Evolutionary conservation across 1,284 basidiomycete species (phyloP).

Genomic region (Mycena sp.): DNA sequence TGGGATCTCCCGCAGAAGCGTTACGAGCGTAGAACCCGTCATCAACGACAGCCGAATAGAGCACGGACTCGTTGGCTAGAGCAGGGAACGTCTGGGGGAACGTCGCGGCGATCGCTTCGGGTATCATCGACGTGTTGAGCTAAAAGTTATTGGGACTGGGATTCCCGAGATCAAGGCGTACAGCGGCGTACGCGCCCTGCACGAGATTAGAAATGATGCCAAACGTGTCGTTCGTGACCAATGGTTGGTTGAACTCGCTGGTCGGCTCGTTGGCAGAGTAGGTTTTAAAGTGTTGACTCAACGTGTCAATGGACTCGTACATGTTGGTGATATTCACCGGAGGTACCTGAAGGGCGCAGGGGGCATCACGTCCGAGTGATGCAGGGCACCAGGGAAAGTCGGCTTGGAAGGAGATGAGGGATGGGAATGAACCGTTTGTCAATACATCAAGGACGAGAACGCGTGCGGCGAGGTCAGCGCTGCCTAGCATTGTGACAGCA

Average conservation of each 20-base stretch:
- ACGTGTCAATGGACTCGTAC: background rate
- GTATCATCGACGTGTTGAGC: slow-evolving; percentile 33
- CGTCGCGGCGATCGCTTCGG: slow-evolving; percentile 24
- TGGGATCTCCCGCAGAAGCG: too few species aligned
- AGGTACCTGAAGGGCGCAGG: slow-evolving; percentile 33
- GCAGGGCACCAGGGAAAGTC: slow-evolving; percentile 39
- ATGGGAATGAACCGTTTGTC: slow-evolving; percentile 24
- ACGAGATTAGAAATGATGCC: slow-evolving; percentile 37
- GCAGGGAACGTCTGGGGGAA: slow-evolving; percentile 27
- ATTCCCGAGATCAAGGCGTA: slow-evolving; percentile 43
- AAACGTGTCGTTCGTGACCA: background rate
- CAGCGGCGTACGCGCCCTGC: slow-evolving; percentile 38
- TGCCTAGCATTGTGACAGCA: background rate
- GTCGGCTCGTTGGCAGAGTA: too few species aligned
- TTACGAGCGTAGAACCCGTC: background rate
- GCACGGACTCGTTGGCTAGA: background rate
- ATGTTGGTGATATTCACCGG: slow-evolving; percentile 25
- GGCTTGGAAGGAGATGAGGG: slow-evolving; percentile 37
- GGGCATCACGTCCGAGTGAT: slow-evolving; percentile 32
- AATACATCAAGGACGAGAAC: background rate
- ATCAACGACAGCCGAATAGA: slow-evolving; percentile 23
- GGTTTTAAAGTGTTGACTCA: background rate
- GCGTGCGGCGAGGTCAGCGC: slow-evolving; percentile 3
- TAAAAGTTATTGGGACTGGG: slow-evolving; percentile 40
- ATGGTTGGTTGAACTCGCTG: too few species aligned